Base-by-base conservation (phyloP, 305 asterid species). In the Petunia hybrid region DNA sequence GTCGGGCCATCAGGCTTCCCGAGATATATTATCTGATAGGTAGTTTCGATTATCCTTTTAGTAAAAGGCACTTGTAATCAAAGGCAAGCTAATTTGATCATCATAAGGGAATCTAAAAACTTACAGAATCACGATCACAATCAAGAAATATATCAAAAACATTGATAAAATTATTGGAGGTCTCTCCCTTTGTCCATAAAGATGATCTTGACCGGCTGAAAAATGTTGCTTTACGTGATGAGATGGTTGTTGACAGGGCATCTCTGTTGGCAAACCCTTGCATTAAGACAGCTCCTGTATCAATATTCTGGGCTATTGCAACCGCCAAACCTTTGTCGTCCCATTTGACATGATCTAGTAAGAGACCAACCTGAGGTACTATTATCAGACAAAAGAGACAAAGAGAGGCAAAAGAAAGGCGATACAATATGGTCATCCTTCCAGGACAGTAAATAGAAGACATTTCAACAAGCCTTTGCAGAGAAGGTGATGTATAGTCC, bases 101-200 rank as follows among this genome's bases (percentile, higher is more conserved):
- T 69, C 46, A 59, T n/a, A 77, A 66, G 75, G 41, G 35, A 82
- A 14, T 51, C 62, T 14, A 14, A 13, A 5, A 38, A 83, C 97
- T 90, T 86, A 96, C 98, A 76, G 98, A 94, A 87, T 96, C 98
- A 41, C 92, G 88, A 79, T 96, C 98, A 82, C 99, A 96, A 80
- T 96, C 99, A 46, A 96, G 86, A 79, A 91, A 96, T 64, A 96
- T 64, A 82, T 96, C 95, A 7, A 82, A 84, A 67, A 96, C 89
- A 78, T 94, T 92, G 85, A 96, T 96, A 87, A 94, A 94, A 88
- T 96, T 96, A 86, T 84, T 89, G 4, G 98, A 96, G 40, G 97
- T 96, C 80, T 94, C 99, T 64, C 99, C 98, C 87, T 96, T 96
- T n/a, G 93, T 94, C 98, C 98, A 96, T 78, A 96, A 84, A 84